These are phyloP conservation scores for Anacardium occidentale DNA, from an alignment of 345 rosid genomes.

Conservation along the genomic window DNA sequence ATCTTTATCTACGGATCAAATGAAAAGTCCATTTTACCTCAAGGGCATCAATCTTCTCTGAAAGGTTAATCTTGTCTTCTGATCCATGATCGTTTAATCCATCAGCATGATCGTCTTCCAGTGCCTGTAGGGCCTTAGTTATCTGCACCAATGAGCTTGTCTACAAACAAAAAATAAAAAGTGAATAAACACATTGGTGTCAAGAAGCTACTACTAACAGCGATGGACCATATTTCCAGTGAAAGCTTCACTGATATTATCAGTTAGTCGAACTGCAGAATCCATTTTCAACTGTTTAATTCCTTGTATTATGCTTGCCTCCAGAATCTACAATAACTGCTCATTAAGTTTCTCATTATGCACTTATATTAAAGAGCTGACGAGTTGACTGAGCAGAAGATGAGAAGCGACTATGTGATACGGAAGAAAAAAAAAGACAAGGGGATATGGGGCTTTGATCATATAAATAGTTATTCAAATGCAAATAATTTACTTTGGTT, in stretches of 20 bases:
- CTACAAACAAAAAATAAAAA: conserved; percentile 44
- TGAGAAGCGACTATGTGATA: too few species aligned
- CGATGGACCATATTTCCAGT: not conserved
- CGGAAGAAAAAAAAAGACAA: not conserved
- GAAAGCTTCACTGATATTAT: conserved; percentile 67
- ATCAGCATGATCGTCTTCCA: conserved; percentile 49
- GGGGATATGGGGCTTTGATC: not conserved
- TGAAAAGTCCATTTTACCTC: conserved; percentile 47
- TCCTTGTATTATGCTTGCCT: conserved; percentile 63
- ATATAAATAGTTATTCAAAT: too few species aligned
- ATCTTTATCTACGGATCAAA: not conserved
- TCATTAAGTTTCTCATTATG: conserved; percentile 18
- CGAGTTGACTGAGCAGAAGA: too few species aligned
- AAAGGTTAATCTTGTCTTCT: conserved; percentile 45
- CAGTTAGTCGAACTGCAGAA: conserved; percentile 48
- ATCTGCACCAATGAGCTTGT: conserved; percentile 79
- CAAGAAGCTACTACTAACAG: not conserved
- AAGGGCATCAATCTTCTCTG: conserved; percentile 72
- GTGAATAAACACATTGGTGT: conserved; percentile 1
- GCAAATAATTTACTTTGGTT: too few species aligned
- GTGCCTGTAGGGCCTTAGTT: conserved; percentile 56
- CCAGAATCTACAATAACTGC: conserved; percentile 61
- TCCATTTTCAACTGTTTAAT: conserved; percentile 66
- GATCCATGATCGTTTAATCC: conserved; percentile 45
- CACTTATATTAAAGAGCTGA: conserved; percentile 8